Conservation (phyloP, 2,329 filamentous ascomycete genomes). For the Sarocladiaceae sp. region DNA sequence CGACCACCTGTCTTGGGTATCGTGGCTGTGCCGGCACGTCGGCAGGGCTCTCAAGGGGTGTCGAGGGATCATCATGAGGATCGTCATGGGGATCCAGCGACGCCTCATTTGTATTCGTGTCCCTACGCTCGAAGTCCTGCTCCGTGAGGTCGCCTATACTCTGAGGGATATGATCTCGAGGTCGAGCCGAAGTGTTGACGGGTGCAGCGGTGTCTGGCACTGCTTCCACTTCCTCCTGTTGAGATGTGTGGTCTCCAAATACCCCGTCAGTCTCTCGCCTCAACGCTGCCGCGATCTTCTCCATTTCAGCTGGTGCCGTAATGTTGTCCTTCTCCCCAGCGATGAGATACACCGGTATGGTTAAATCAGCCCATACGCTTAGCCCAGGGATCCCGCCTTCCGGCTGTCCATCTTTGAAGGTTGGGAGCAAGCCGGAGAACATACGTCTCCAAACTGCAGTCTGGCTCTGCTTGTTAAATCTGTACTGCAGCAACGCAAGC, state of each 20-base stretch:
- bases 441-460: constrained; percentile 82
- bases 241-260: constrained; percentile 18
- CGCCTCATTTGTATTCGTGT: constrained; percentile 20
- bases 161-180: constrained; percentile 26
- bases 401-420: constrained; percentile 44
- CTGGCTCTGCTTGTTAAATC: constrained; percentile 77
- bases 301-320: constrained; percentile 66
- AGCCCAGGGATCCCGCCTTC: constrained; percentile 64
- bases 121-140: constrained; percentile 21
- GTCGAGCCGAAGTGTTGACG: constrained; percentile 31
- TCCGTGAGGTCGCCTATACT: constrained; percentile 34
- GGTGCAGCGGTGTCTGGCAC: constrained; percentile 47
- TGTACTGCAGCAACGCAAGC: constrained; percentile 62
- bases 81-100: constrained; percentile 29
- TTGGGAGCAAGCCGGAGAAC: constrained; percentile 66
- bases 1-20: constrained; percentile 53
- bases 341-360: constrained; percentile 72
- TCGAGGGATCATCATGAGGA: constrained; percentile 39
- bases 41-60: constrained; percentile 36
- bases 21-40: constrained; percentile 43
- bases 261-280: constrained; percentile 14
- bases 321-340: constrained; percentile 74
- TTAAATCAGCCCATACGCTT: constrained; percentile 67
- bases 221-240: constrained; percentile 22
- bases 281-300: constrained; percentile 55